phyloP scores from a whole-genome alignment of 1,284 basidiomycete genomes.

The Somion occarium region DNA sequence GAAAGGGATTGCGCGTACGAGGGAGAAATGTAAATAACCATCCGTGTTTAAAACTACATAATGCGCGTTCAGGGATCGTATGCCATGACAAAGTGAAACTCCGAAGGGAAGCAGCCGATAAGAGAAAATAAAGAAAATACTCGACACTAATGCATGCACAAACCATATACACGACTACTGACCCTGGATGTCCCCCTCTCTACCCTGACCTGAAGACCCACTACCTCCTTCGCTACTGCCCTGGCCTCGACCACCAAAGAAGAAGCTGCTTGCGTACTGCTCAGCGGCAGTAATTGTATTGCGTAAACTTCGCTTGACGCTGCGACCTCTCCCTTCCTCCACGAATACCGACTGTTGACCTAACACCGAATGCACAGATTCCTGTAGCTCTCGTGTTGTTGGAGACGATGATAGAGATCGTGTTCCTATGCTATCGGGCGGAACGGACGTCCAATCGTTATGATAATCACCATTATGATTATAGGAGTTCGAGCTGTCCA shows the following conservation, averaged over 20 bases:
- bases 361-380: conserved; percentile 39
- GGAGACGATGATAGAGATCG: conserved; percentile 22
- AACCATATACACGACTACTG: neutral
- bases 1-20: no score
- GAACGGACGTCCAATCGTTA: conserved; percentile 14
- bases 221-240: conserved; percentile 22
- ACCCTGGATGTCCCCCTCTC: neutral
- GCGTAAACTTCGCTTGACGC: conserved; percentile 57
- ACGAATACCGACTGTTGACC: conserved; percentile 22
- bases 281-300: conserved; percentile 65
- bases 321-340: conserved; percentile 45
- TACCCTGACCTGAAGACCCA: conserved; percentile 18
- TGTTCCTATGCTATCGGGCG: conserved; percentile 19
- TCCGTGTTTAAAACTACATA: no score
- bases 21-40: no score
- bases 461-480: conserved; percentile 18
- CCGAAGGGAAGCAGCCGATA: no score
- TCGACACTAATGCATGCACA: no score
- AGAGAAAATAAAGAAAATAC: no score
- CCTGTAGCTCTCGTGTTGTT: conserved; percentile 35
- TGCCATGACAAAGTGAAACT: no score
- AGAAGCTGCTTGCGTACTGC: conserved; percentile 57
- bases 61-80: no score
- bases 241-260: conserved; percentile 43
- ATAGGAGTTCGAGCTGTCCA: conserved; percentile 22